Evolutionary conservation across 73 alveolate genomes (phyloP).

Genomic region (Urostyla sp.): DNA sequence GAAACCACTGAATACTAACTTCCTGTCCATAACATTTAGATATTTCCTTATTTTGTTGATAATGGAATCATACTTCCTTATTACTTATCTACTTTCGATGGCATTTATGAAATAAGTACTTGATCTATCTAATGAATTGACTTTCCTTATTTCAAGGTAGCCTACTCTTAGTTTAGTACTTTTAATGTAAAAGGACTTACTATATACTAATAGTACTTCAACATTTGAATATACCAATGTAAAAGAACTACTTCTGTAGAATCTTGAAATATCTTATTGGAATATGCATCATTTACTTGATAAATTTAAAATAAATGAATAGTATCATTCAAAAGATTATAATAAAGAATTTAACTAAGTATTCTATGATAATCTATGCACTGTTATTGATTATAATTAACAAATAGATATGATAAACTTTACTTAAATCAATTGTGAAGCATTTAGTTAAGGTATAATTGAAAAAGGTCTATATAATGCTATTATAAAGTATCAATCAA

Average conservation of each 20-base stretch:
- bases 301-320: not conserved
- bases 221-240: conserved; percentile 1
- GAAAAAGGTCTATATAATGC: conserved; percentile 25
- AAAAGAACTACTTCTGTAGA: not conserved
- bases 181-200: conserved; percentile 40
- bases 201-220: conserved; percentile 32
- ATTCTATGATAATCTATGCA: conserved; percentile 11
- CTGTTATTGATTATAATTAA: not conserved
- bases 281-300: conserved; percentile 5
- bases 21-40: not conserved
- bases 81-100: conserved; percentile 34
- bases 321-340: conserved; percentile 5
- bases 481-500: conserved; percentile 28
- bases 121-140: conserved; percentile 40
- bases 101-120: conserved; percentile 21
- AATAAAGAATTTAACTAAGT: conserved; percentile 3
- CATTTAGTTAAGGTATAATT: conserved; percentile 25
- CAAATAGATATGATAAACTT: not conserved
- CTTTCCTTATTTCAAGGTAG: conserved; percentile 44
- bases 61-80: conserved; percentile 44
- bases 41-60: not conserved
- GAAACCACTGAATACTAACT: conserved; percentile 16
- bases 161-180: not conserved
- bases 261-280: not conserved
- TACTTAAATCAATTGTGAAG: not conserved